Evolutionary conservation across 1,284 basidiomycete species (phyloP), one percentile per base, ranked within the genome.

Genomic region (Cerioporus squamosus): DNA sequence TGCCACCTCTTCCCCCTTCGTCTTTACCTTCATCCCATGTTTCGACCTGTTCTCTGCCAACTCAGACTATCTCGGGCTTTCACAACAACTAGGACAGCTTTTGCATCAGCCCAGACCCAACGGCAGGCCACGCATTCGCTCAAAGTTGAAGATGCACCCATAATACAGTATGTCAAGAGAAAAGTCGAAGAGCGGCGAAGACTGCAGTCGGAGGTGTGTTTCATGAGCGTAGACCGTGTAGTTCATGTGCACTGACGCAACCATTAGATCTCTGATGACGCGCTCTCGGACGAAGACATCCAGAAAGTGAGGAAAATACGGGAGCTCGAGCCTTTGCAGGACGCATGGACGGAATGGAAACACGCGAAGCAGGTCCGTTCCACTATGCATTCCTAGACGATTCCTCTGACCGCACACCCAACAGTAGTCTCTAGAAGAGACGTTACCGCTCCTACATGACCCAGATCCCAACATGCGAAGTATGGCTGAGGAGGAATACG

Each of bases 401-500:
- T 6, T 54, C 33, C 14, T 39, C 52, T 57, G 55, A 61, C 44
- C 53, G 65, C 51, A 56, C 17, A 8, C 26, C 15, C 40, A 48
- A 67, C 59, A 79, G 75, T 81, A 93, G 90, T 80, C 85, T 47
- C 75, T 93, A 15, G 70, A 83, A 62, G 90, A 91, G 61, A 86
- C 88, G 0, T 68, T 78, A 4, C 70, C 80, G 0, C 81, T 94
- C 1, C 80, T 95, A 1, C 71, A 79, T n/a, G 92, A 95, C 68
- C 78, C 88, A 0, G 95, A 98, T 68, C 81, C 85, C 1, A 79
- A 83, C 14, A 64, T 59, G 60, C 64, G 15, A 87, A 98, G 79
- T 86, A 90, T 98, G 58, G 95, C 95, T 1, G 66, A 74, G 5
- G 86, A 90, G 49, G 96, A 98, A 69, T 80, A 88, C 53, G 72